Percentiles rank a stretch among this genome's conserved stretches.
phyloP scores from a whole-genome alignment of 140 eudicot genomes.

The Senecio squalidus region DNA sequence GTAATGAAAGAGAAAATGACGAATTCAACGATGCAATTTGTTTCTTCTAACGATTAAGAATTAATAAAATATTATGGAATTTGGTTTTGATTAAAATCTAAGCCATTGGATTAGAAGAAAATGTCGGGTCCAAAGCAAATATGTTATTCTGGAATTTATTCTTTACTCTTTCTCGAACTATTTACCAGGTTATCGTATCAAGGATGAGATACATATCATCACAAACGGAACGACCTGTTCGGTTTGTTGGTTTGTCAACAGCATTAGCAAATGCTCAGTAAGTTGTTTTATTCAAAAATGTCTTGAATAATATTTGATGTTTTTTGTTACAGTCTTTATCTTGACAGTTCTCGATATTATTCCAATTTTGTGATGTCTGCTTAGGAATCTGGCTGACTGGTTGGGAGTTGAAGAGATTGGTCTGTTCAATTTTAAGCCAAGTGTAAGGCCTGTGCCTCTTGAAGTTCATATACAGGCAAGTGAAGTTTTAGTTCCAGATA shows the following conservation, averaged over 20 bases:
- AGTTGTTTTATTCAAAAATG: constrained; percentile 23
- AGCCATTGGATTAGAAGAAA: not conserved
- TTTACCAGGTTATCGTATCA: constrained; percentile 78
- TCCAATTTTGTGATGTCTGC: constrained; percentile 7
- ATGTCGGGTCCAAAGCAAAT: constrained; percentile 6
- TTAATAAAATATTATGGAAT: no score
- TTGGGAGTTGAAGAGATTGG: constrained; percentile 90
- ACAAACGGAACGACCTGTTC: constrained; percentile 87
- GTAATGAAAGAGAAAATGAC: no score
- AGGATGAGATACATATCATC: constrained; percentile 99
- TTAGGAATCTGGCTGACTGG: constrained; percentile 96
- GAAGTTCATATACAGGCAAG: constrained; percentile 99
- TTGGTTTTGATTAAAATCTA: no score
- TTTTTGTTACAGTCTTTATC: not conserved
- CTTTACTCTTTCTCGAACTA: constrained; percentile 6
- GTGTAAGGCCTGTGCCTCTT: constrained; percentile 98
- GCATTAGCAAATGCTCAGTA: constrained; percentile 97
- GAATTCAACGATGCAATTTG: no score
- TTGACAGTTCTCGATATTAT: not conserved
- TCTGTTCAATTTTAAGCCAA: constrained; percentile 91
- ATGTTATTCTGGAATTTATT: constrained; percentile 5
- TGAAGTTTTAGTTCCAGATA: constrained; percentile 11
- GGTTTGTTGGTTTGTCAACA: constrained; percentile 94
- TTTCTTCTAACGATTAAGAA: no score
- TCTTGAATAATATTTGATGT: not conserved